These are phyloP conservation scores for Tinospora cordifolia DNA, from an alignment of 164 flowering plant genomes.

Conservation along the genomic window DNA sequence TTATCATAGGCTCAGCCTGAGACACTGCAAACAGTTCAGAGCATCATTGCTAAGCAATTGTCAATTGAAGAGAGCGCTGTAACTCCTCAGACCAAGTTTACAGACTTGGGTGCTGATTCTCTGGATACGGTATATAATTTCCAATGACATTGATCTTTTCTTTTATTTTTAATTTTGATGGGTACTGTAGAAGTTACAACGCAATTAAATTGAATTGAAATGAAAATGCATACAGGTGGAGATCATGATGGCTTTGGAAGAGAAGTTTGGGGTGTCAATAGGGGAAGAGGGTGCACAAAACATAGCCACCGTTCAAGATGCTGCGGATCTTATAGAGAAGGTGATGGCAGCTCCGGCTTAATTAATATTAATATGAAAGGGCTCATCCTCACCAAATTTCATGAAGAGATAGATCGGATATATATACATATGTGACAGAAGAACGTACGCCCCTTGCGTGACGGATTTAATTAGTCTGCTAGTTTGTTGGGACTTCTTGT, in stretches of 20 bases:
- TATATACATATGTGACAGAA: background rate
- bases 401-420: background rate
- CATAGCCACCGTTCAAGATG: slow-evolving; percentile 63
- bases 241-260: slow-evolving; percentile 64
- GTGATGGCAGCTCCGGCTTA: slow-evolving; percentile 31
- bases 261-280: slow-evolving; percentile 48
- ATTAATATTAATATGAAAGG: no score
- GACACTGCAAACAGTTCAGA: slow-evolving; percentile 40
- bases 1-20: slow-evolving; percentile 39
- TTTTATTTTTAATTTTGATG: background rate
- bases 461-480: background rate
- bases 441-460: background rate
- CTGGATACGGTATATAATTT: slow-evolving; percentile 49
- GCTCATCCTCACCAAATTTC: background rate
- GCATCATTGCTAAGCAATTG: slow-evolving; percentile 50
- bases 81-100: slow-evolving; percentile 46
- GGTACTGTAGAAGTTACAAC: no score
- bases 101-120: slow-evolving; percentile 56
- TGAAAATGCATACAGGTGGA: slow-evolving; percentile 17
- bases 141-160: no score
- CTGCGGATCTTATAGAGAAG: slow-evolving; percentile 58
- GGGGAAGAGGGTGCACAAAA: slow-evolving; percentile 57
- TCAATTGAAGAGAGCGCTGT: slow-evolving; percentile 41
- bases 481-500: background rate
- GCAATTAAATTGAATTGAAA: no score